Conservation (phyloP, 495 filamentous ascomycete genomes). For the Aspergillus panamensis region DNA sequence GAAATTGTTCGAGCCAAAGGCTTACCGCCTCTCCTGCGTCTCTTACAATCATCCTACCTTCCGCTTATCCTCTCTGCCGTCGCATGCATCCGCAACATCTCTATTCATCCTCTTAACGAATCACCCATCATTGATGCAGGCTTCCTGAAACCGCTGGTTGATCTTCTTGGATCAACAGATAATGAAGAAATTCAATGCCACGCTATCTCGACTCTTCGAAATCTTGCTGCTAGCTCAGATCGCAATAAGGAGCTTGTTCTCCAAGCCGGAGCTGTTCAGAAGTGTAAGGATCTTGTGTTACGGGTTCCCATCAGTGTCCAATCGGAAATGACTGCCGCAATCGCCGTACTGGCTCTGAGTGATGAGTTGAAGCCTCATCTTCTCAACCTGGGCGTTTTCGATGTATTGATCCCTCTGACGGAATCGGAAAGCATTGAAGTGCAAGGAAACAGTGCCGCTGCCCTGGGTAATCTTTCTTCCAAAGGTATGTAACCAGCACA, state of each 20-base stretch:
- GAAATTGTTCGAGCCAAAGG: constrained; percentile 91
- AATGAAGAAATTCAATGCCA: constrained; percentile 99
- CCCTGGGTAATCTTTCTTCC: constrained; percentile 90
- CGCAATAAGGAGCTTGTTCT: constrained; percentile 94
- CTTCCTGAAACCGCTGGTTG: constrained; percentile 89
- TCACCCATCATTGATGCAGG: constrained; percentile 99
- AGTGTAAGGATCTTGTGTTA: constrained; percentile 94
- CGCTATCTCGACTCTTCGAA: constrained; percentile 93
- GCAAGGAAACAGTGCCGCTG: constrained; percentile 95
- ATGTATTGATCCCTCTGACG: constrained; percentile 92
- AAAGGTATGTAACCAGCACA: constrained; percentile 66
- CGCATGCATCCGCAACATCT: constrained; percentile 97
- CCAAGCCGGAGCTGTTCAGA: constrained; percentile 94
- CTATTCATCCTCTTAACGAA: constrained; percentile 97
- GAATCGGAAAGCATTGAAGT: constrained; percentile 95
- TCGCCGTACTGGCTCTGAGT: constrained; percentile 93
- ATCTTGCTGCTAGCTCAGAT: constrained; percentile 94
- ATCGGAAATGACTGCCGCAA: constrained; percentile 98
- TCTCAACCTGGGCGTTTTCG: constrained; percentile 90
- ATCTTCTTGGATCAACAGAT: constrained; percentile 89
- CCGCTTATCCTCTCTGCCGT: constrained; percentile 96
- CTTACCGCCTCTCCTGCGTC: constrained; percentile 74
- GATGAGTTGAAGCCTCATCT: constrained; percentile 93
- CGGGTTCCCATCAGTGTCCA: constrained; percentile 92
- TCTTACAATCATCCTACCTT: constrained; percentile 91